phyloP scores from a whole-genome alignment of 2,329 filamentous ascomycete species.

The Zopfia rhizophila region DNA sequence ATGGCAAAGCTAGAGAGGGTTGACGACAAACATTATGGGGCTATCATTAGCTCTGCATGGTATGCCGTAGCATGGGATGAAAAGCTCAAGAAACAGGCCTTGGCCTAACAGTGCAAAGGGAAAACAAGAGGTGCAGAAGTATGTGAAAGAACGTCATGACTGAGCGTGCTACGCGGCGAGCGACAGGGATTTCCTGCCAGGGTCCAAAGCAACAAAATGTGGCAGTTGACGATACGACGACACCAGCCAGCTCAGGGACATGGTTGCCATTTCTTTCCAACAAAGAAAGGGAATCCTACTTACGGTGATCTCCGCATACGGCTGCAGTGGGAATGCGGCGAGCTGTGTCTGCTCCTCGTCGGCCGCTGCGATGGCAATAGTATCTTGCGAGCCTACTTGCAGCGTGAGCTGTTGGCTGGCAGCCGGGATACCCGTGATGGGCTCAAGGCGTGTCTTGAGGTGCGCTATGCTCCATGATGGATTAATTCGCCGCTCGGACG shows the following conservation, averaged over 20 bases:
- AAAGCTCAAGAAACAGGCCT: slow-evolving; percentile 28
- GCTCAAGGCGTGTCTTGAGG: slow-evolving; percentile 88
- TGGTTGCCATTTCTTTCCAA: slow-evolving; percentile 28
- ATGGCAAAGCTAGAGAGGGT: slow-evolving; percentile 25
- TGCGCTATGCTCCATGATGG: slow-evolving; percentile 90
- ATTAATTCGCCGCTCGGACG: slow-evolving; percentile 89
- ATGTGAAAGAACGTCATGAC: slow-evolving; percentile 18
- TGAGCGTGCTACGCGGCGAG: slow-evolving; percentile 18
- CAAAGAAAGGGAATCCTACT: slow-evolving; percentile 55
- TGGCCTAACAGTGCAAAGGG: slow-evolving; percentile 13
- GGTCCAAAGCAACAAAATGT: slow-evolving; percentile 35
- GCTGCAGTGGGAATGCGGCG: slow-evolving; percentile 72
- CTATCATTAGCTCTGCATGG: slow-evolving; percentile 23
- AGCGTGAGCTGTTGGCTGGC: slow-evolving; percentile 79
- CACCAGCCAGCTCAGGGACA: slow-evolving; percentile 19
- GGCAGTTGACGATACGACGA: slow-evolving; percentile 42
- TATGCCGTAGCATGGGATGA: slow-evolving; percentile 23
- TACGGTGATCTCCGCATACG: slow-evolving; percentile 84
- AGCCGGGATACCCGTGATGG: slow-evolving; percentile 90
- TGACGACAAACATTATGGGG: slow-evolving; percentile 35
- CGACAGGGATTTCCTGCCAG: slow-evolving; percentile 21
- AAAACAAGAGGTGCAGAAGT: slow-evolving; percentile 24
- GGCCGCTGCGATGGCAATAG: slow-evolving; percentile 72
- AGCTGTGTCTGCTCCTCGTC: slow-evolving; percentile 78
- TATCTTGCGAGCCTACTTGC: slow-evolving; percentile 71